Base-by-base conservation (phyloP, 2,329 filamentous ascomycete genomes). In the Xylaria sp. region DNA sequence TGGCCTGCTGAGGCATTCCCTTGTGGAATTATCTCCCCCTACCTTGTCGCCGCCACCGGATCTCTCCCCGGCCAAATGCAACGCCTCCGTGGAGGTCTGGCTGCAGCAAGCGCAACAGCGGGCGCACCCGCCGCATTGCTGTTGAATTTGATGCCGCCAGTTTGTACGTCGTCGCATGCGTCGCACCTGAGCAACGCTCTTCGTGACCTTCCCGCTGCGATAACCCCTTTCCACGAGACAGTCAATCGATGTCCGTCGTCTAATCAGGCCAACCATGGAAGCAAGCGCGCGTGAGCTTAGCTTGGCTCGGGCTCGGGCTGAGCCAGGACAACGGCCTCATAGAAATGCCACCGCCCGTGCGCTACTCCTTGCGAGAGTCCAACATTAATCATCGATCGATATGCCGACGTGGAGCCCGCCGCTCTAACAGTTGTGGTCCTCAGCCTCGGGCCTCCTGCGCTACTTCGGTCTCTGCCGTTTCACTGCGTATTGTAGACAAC, bases 251-350 rank as follows among this genome's bases (percentile, higher is more conserved):
- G 56, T 60, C 60, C 28, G 25, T 13, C 49, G 28, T 23, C 48
- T 56, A 36, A 28, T 12, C 28, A 43, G 52, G 48, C 41, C 60
- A 69, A 54, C 41, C 60, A 67, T 65, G 67, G 62, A 64, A 39
- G 9, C 23, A 41, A 63, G 41, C 60, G 43, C 55, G 57, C 61
- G 61, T 63, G 60, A 65, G 25, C 58, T 70, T 63, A 57, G 59
- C 60, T 60, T 59, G 61, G 69, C 64, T 58, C 67, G 54, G 61
- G 58, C 60, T 60, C 62, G 58, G 69, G 67, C 64, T 70, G 54
- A 67, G 61, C 59, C 49, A 61, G 65, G 58, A 54, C 61, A 62
- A 46, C 12, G 36, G 65, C 62, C 56, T 49, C 15, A 28, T 13
- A 52, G 43, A 41, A 55, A 39, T 41, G 56, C 51, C 52, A 36